These are phyloP conservation scores for Akanthomyces lecanii DNA, from an alignment of 2,329 filamentous ascomycete species.

Conservation along the genomic window DNA sequence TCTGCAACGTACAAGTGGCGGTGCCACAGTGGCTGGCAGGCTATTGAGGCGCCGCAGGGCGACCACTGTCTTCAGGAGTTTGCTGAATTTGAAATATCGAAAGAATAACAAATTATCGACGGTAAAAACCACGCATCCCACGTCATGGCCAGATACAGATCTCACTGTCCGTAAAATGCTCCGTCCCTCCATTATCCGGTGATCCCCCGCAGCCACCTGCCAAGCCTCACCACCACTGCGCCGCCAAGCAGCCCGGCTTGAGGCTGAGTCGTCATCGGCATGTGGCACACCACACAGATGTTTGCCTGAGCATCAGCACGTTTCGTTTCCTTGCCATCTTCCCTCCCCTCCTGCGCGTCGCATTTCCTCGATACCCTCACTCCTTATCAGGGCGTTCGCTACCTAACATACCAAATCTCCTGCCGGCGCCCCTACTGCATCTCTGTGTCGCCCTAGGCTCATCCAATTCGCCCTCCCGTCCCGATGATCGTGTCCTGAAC, in stretches of 20 bases:
- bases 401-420: not conserved
- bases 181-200: conserved; percentile 6
- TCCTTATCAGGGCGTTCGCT: not conserved
- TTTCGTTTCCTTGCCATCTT: not conserved
- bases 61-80: not conserved
- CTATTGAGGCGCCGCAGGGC: not conserved
- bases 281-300: not conserved
- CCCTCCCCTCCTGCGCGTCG: not conserved
- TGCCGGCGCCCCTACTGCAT: not conserved
- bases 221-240: conserved; percentile 1
- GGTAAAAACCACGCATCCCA: no score
- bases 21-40: not conserved
- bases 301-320: conserved; percentile 4
- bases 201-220: conserved; percentile 16
- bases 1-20: not conserved
- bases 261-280: conserved; percentile 16
- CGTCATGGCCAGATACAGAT: no score
- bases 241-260: conserved; percentile 1
- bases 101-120: not conserved
- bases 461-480: not conserved
- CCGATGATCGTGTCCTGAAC: conserved; percentile 7
- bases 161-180: no score
- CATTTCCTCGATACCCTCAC: not conserved
- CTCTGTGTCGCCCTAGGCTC: not conserved
- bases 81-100: not conserved